Conservation (phyloP, 495 filamentous ascomycete species). For the Xylaria curta region DNA sequence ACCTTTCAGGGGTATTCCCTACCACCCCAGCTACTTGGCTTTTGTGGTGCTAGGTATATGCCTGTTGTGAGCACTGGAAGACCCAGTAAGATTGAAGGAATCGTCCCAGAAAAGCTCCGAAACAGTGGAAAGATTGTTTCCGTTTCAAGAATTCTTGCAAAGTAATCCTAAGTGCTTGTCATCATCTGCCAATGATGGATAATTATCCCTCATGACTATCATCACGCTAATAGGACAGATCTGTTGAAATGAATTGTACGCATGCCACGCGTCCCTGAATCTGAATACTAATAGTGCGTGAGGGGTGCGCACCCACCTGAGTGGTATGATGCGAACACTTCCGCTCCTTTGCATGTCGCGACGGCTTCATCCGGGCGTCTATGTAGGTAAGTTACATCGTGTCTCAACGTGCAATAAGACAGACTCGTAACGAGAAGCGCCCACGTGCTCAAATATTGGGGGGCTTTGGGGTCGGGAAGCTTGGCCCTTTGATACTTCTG, state of each 20-base stretch:
- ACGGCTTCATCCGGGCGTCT: constrained; percentile 27
- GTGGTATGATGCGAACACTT: constrained; percentile 24
- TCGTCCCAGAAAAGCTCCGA: constrained; percentile 18
- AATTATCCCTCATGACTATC: not conserved
- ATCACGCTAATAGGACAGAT: not conserved
- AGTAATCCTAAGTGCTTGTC: not conserved
- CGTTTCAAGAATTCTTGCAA: constrained; percentile 22
- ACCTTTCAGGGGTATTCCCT: constrained; percentile 7
- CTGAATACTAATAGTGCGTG: not conserved
- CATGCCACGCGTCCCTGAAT: constrained; percentile 11
- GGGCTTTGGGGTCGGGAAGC: not conserved
- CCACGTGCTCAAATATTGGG: constrained; percentile 15
- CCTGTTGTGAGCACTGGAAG: constrained; percentile 9
- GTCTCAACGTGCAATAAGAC: constrained; percentile 3
- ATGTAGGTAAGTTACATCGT: constrained; percentile 22
- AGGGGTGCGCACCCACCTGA: not conserved
- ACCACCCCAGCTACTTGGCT: not conserved
- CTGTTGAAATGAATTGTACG: not conserved
- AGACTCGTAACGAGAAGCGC: constrained; percentile 15
- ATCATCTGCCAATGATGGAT: constrained; percentile 8
- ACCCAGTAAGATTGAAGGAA: constrained; percentile 14
- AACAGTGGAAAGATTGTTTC: constrained; percentile 6
- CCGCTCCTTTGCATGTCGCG: constrained; percentile 16
- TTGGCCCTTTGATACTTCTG: not conserved
- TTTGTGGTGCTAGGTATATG: not conserved